phyloP scores from a whole-genome alignment of 805 yeast species.

The Barnettozyma californica region DNA sequence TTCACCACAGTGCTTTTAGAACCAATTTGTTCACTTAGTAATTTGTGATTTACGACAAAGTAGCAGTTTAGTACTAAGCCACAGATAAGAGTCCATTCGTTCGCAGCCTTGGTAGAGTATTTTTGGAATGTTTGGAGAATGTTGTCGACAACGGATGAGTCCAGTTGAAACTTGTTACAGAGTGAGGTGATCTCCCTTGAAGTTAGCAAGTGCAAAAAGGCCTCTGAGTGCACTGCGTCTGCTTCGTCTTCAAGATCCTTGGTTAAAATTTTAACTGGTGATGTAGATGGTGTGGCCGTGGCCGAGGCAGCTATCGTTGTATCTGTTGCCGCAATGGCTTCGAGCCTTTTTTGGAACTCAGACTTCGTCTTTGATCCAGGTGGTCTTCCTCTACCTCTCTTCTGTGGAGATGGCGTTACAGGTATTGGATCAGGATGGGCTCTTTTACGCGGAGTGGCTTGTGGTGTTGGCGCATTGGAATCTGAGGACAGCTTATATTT shows the following conservation, averaged over 20 bases:
- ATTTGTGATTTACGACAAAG: conserved; percentile 44
- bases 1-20: conserved; percentile 42
- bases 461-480: conserved; percentile 5
- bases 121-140: conserved; percentile 46
- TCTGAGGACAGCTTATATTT: background rate
- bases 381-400: conserved; percentile 19
- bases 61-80: conserved; percentile 61
- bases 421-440: background rate
- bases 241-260: background rate
- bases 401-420: conserved; percentile 13
- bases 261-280: background rate
- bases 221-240: conserved; percentile 13
- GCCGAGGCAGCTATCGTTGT: background rate
- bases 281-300: conserved; percentile 12
- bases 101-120: conserved; percentile 48
- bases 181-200: conserved; percentile 40
- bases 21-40: conserved; percentile 42
- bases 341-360: conserved; percentile 26
- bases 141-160: conserved; percentile 43
- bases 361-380: conserved; percentile 18
- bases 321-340: conserved; percentile 24
- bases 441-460: conserved; percentile 7
- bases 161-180: conserved; percentile 62
- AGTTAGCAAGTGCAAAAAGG: conserved; percentile 29
- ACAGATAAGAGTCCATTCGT: conserved; percentile 66